A percentile compares a stretch with the other conserved stretches of the same genome.
Evolutionary conservation across 1,139 yeast species (phyloP).

Genomic region (Hyphopichia pseudoburtonii): DNA sequence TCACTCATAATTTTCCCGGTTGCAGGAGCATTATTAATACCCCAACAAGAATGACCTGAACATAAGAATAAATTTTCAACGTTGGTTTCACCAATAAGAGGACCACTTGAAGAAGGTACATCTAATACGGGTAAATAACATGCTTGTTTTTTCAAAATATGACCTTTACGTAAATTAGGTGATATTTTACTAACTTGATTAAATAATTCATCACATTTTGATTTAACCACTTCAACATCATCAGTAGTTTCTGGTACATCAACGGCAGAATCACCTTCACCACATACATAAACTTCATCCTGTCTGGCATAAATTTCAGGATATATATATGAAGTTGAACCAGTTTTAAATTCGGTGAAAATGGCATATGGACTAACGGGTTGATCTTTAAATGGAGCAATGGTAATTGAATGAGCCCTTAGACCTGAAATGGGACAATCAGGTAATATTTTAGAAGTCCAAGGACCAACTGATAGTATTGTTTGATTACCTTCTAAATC

Average conservation of each 20-base stretch:
- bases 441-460: slow-evolving; percentile 89
- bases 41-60: slow-evolving; percentile 98
- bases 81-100: slow-evolving; percentile 90
- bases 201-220: slow-evolving; percentile 86
- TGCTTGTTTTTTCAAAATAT: slow-evolving; percentile 82
- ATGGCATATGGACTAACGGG: slow-evolving; percentile 89
- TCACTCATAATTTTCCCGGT: slow-evolving; percentile 94
- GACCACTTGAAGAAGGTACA: slow-evolving; percentile 90
- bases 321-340: slow-evolving; percentile 64
- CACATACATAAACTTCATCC: slow-evolving; percentile 96
- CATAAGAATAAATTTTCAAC: slow-evolving; percentile 77
- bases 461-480: slow-evolving; percentile 89
- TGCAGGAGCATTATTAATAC: slow-evolving; percentile 95
- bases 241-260: slow-evolving; percentile 93
- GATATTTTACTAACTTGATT: slow-evolving; percentile 79
- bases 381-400: slow-evolving; percentile 70
- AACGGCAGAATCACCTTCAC: slow-evolving; percentile 91
- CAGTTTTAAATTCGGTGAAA: slow-evolving; percentile 82
- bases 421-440: slow-evolving; percentile 91
- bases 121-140: slow-evolving; percentile 94
- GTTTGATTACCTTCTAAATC: slow-evolving; percentile 68
- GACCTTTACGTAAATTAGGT: slow-evolving; percentile 70
- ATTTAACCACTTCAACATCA: slow-evolving; percentile 84
- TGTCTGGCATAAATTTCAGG: slow-evolving; percentile 95
- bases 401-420: slow-evolving; percentile 92